phyloP scores from a whole-genome alignment of 2,329 filamentous ascomycete species.

The Fusarium sp. region DNA sequence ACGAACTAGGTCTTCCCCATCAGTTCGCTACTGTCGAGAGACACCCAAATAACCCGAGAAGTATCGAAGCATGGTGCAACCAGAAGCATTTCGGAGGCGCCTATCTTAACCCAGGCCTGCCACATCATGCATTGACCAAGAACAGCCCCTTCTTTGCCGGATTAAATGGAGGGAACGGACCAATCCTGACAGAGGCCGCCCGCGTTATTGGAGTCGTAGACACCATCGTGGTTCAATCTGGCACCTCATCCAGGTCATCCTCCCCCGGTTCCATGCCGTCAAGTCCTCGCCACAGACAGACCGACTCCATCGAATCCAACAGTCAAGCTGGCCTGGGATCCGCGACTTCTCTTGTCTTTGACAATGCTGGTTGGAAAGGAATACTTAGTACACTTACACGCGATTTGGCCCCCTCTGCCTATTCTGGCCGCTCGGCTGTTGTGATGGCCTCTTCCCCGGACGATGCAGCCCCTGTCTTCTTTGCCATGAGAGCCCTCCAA shows the following conservation, averaged over 20 bases:
- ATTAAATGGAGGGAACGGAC: conserved; percentile 64
- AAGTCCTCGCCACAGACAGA: conserved; percentile 59
- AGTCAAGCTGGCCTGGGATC: conserved; percentile 58
- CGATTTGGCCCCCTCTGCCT: conserved; percentile 86
- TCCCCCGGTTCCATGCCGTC: conserved; percentile 64
- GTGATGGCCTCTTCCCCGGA: conserved; percentile 79
- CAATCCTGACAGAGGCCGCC: conserved; percentile 79
- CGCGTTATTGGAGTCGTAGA: conserved; percentile 84
- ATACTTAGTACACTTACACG: conserved; percentile 84
- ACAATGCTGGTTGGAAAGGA: conserved; percentile 88
- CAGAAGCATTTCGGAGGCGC: conserved; percentile 85
- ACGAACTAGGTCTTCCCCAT: conserved; percentile 87
- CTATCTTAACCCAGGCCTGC: conserved; percentile 80
- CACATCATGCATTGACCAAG: conserved; percentile 71
- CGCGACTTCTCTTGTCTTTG: conserved; percentile 74
- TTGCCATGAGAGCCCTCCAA: conserved; percentile 80
- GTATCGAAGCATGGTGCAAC: conserved; percentile 78
- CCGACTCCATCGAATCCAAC: conserved; percentile 41
- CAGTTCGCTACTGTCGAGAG: conserved; percentile 82
- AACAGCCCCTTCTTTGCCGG: conserved; percentile 64
- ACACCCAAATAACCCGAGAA: conserved; percentile 71
- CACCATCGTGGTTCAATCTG: conserved; percentile 76
- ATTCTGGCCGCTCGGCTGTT: conserved; percentile 80
- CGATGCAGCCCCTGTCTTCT: conserved; percentile 83
- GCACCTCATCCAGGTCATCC: conserved; percentile 57